These are phyloP conservation scores for Mollisia scopiformis DNA, from an alignment of 2,329 filamentous ascomycete genomes.

Conservation along the genomic window DNA sequence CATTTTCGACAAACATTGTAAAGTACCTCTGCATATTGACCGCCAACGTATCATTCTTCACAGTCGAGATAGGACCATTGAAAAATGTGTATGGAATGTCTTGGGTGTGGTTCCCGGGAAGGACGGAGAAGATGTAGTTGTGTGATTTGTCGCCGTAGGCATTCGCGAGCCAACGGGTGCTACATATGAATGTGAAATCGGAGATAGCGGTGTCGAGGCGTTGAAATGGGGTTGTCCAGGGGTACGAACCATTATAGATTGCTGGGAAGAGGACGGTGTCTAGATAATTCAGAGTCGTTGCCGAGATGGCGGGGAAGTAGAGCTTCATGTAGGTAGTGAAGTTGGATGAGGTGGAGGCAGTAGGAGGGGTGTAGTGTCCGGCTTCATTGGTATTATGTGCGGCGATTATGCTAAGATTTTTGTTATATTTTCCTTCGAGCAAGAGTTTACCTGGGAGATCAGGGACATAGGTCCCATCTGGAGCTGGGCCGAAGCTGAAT, in stretches of 20 bases:
- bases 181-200: conserved; percentile 52
- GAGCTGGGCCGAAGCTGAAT: conserved; percentile 46
- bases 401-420: background rate
- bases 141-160: conserved; percentile 50
- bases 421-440: background rate
- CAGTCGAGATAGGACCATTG: conserved; percentile 34
- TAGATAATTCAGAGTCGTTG: conserved; percentile 41
- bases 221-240: conserved; percentile 47
- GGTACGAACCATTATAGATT: conserved; percentile 44
- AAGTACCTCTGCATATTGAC: conserved; percentile 39
- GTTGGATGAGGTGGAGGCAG: background rate
- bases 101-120: conserved; percentile 53
- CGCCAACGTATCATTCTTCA: conserved; percentile 31
- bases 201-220: conserved; percentile 44
- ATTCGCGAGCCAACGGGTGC: conserved; percentile 50
- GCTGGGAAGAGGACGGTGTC: conserved; percentile 49
- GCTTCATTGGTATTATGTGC: conserved; percentile 1
- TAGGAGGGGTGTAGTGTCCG: background rate
- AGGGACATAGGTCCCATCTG: conserved; percentile 52
- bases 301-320: background rate
- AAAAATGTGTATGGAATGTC: conserved; percentile 56
- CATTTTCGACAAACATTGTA: conserved; percentile 35
- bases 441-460: conserved; percentile 48
- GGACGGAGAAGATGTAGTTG: conserved; percentile 54
- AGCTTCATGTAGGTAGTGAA: background rate